Conservation (phyloP, 2,329 filamentous ascomycete genomes). For the Penicillium thymicola region DNA sequence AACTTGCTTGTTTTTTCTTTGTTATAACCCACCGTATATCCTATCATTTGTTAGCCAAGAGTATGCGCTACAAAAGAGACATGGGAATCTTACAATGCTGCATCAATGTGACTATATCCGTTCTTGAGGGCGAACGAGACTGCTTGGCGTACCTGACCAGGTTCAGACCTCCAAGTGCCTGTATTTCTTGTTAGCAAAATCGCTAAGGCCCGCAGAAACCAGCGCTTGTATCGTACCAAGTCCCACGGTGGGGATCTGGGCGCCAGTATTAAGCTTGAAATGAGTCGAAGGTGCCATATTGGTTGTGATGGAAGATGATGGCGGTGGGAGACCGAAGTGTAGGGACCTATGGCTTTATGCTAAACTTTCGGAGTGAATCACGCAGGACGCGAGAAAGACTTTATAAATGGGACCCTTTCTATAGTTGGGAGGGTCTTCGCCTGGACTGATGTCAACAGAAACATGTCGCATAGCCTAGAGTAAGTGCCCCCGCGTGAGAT, state of each 20-base stretch:
- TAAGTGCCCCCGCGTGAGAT: neutral
- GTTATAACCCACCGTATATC: conserved; percentile 9
- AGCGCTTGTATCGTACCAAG: conserved; percentile 19
- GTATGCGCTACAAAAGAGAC: neutral
- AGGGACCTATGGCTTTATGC: neutral
- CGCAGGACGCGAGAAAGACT: neutral
- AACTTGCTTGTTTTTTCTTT: neutral
- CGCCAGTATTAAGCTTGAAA: conserved; percentile 38
- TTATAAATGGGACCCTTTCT: neutral
- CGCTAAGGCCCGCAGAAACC: neutral
- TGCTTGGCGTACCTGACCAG: conserved; percentile 31
- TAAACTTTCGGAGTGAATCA: neutral
- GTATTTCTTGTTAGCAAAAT: neutral
- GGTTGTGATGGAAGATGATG: neutral
- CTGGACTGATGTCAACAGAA: neutral
- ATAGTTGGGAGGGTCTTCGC: neutral
- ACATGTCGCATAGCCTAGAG: neutral
- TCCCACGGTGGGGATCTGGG: conserved; percentile 38
- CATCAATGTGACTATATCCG: conserved; percentile 41
- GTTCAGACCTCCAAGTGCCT: conserved; percentile 39
- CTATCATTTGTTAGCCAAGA: conserved; percentile 6
- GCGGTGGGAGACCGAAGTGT: neutral
- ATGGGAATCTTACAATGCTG: conserved; percentile 28
- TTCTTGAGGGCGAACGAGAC: conserved; percentile 35
- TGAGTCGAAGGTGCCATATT: conserved; percentile 10